These are phyloP conservation scores for Carex parvula DNA, from an alignment of 176 grass and related monocot species.

Conservation along the genomic window DNA sequence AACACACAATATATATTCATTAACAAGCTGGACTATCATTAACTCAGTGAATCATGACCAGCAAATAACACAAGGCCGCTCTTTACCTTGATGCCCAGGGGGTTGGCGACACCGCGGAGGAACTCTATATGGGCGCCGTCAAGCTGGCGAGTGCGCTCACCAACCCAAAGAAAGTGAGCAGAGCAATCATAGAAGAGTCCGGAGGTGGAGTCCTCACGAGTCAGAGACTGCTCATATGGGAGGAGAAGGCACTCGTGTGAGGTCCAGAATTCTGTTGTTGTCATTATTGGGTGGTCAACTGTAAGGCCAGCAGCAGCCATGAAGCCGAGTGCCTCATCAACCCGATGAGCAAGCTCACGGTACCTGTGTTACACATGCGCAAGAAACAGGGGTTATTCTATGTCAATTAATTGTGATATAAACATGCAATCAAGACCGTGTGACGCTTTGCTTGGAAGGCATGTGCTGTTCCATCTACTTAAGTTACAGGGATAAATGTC, in stretches of 20 bases:
- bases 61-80: neutral
- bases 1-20: neutral
- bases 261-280: conserved; percentile 92
- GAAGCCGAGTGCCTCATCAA: conserved; percentile 94
- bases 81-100: conserved; percentile 84
- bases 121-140: conserved; percentile 98
- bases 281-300: conserved; percentile 94
- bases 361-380: conserved; percentile 46
- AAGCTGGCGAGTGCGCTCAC: conserved; percentile 92
- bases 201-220: conserved; percentile 87
- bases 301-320: conserved; percentile 90
- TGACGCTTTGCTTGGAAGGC: neutral
- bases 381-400: neutral
- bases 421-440: neutral
- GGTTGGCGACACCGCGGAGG: conserved; percentile 88
- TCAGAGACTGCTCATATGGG: conserved; percentile 88
- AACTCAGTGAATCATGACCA: neutral
- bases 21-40: neutral
- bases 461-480: neutral
- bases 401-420: conserved; percentile 8
- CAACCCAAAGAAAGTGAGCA: conserved; percentile 95
- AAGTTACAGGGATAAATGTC: neutral
- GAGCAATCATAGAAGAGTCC: conserved; percentile 94
- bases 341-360: conserved; percentile 78
- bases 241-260: conserved; percentile 95